Percentiles rank a stretch among this genome's conserved stretches.
These are phyloP conservation scores for Canariomyces notabilis DNA, from an alignment of 2,329 filamentous ascomycete genomes.

Conservation along the genomic window DNA sequence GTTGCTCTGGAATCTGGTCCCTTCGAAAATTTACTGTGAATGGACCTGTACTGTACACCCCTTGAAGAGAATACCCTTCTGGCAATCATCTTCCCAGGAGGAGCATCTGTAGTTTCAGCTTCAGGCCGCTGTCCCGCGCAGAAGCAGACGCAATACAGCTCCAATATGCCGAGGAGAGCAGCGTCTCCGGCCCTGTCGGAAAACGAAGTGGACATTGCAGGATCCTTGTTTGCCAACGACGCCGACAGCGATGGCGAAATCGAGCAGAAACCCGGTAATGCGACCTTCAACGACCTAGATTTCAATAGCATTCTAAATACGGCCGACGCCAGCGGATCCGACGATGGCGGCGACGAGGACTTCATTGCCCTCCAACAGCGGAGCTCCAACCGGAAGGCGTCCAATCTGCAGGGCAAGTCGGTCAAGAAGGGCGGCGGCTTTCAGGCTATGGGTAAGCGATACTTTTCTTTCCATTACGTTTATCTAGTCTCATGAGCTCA, in stretches of 20 bases:
- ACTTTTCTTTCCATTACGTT: background rate
- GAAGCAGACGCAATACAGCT: background rate
- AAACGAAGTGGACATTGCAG: conserved; percentile 85
- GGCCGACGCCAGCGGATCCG: conserved; percentile 43
- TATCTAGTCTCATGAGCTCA: conserved; percentile 9
- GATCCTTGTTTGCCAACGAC: conserved; percentile 64
- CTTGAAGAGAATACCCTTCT: conserved; percentile 2
- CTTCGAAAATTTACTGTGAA: conserved; percentile 19
- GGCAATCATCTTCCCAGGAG: background rate
- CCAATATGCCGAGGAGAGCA: conserved; percentile 63
- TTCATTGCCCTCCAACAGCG: conserved; percentile 89
- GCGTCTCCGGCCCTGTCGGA: conserved; percentile 82
- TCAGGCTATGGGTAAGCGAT: conserved; percentile 77
- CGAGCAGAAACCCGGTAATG: conserved; percentile 32
- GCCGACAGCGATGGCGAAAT: conserved; percentile 44
- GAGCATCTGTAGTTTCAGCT: background rate
- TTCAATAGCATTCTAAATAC: conserved; percentile 57
- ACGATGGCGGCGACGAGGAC: conserved; percentile 68
- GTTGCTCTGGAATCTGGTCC: too few species aligned
- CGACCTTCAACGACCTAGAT: conserved; percentile 49
- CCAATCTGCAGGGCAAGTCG: conserved; percentile 75
- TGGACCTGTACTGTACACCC: too few species aligned
- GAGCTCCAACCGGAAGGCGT: conserved; percentile 78
- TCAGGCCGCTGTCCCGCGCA: background rate
- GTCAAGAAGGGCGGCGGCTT: conserved; percentile 96